These are phyloP conservation scores for Pythium pyrilobum DNA, from an alignment of 352 stramenopile genomes.

Conservation along the genomic window DNA sequence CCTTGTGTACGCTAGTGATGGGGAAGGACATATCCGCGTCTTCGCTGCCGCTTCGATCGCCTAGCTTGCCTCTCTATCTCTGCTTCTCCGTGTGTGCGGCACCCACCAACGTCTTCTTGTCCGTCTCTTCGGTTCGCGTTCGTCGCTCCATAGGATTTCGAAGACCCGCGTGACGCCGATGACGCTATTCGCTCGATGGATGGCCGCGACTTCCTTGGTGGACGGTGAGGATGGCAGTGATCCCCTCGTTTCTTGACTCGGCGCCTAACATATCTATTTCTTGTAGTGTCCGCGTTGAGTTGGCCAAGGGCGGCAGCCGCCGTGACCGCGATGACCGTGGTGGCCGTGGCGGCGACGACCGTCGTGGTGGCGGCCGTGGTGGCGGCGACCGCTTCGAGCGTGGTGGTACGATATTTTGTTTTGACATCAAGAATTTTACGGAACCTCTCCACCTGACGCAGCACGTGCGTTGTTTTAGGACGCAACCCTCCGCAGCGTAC, in stretches of 20 bases:
- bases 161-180: conserved; percentile 84
- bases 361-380: conserved; percentile 25
- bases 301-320: conserved; percentile 70
- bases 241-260: neutral
- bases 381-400: conserved; percentile 54
- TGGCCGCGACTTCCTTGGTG: conserved; percentile 79
- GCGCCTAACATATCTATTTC: neutral
- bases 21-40: conserved; percentile 1
- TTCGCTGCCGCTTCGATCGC: conserved; percentile 16
- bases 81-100: conserved; percentile 31
- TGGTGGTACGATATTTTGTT: conserved; percentile 29
- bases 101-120: conserved; percentile 26
- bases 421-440: neutral
- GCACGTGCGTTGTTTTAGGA: conserved; percentile 21
- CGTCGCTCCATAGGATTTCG: conserved; percentile 77
- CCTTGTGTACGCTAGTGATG: conserved; percentile 3
- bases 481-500: conserved; percentile 72
- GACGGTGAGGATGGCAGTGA: conserved; percentile 62
- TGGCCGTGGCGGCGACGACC: conserved; percentile 27
- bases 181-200: conserved; percentile 86
- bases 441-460: neutral
- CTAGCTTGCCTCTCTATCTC: conserved; percentile 17
- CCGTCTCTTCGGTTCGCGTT: conserved; percentile 41
- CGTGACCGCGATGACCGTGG: conserved; percentile 44
- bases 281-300: conserved; percentile 71